Base-by-base conservation (phyloP, 2,329 filamentous ascomycete species). In the Xylaria sp. region DNA sequence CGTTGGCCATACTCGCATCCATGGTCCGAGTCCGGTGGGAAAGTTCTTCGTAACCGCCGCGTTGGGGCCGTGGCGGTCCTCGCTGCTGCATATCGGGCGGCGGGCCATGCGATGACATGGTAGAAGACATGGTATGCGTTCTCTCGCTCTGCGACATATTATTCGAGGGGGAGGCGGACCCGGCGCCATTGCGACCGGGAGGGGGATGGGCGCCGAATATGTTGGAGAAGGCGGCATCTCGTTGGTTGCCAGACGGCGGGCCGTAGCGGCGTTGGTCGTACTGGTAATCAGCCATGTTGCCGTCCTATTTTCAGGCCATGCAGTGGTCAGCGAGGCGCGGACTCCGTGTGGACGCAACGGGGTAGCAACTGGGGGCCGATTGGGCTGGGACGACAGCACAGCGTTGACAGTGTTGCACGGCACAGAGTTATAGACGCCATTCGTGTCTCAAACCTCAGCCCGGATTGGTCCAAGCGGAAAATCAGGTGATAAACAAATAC, bases 211-310 rank as follows among this genome's bases (percentile, higher is more conserved):
- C 90, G 74, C 95, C 96, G 80, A 98, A 99, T 79, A 98, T 98
- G 82, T 95, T 95, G 73, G 92, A 93, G 81, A 97, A 99, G 73
- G 95, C 96, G 74, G 93, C 93, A 88, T 99, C 94, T 83, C 96
- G 92, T 82, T 96, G 93, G 77, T 85, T 86, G 78, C 86, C 86
- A 72, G 84, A 83, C 63, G 83, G 77, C 28, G 81, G 78, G 67
- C 85, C 84, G 85, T 87, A 86, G 73, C 85, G 77, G 74, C 85
- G 84, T 78, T 87, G 83, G 74, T 85, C 84, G 75, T 85, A 84
- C 70, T 84, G 85, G 74, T 89, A 88, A 76, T 89, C 87, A 75
- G 86, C 85, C 87, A 89, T 89, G 76, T 81, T 79, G 72, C 75
- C 74, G 74, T 76, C 84, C 83, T 74, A 84, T 80, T 68, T 83